Evolutionary conservation across 441 rosid genomes (phyloP).

Genomic region (Syzygium malaccense): DNA sequence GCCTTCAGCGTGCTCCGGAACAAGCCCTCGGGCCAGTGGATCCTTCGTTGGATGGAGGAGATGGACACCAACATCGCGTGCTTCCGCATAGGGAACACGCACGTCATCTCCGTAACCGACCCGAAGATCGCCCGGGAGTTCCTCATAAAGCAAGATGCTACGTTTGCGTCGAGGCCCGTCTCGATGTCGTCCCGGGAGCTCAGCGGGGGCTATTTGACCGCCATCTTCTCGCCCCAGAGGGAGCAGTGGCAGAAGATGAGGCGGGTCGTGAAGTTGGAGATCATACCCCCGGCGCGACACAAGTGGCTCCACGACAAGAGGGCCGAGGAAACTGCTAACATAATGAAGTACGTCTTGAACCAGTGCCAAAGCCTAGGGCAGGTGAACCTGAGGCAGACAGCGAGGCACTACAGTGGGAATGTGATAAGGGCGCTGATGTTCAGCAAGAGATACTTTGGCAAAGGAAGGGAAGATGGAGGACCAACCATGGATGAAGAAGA

Average conservation of each 20-base stretch:
- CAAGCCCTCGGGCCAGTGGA: not conserved
- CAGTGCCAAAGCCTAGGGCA: not conserved
- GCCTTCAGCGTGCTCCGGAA: not conserved
- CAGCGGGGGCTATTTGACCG: fast-evolving
- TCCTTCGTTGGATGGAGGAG: not conserved
- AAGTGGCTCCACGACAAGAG: fast-evolving
- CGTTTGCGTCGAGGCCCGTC: fast-evolving
- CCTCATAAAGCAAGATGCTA: not conserved
- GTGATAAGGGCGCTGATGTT: not conserved
- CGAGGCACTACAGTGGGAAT: not conserved
- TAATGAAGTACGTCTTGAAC: not conserved
- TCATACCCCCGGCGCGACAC: not conserved
- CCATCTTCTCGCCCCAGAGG: not conserved
- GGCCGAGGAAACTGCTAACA: not conserved
- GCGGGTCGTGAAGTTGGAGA: fast-evolving
- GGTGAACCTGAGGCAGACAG: not conserved
- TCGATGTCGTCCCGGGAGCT: fast-evolving
- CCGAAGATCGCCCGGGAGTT: not conserved
- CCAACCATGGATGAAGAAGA: not conserved
- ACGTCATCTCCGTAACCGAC: not conserved
- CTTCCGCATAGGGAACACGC: not conserved
- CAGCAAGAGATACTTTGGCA: not conserved
- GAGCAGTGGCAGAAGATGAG: not conserved
- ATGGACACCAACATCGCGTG: not conserved
- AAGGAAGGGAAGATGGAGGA: not conserved